Evolutionary conservation across 2,329 filamentous ascomycete genomes (phyloP).

Genomic region (Drechslera avenae): DNA sequence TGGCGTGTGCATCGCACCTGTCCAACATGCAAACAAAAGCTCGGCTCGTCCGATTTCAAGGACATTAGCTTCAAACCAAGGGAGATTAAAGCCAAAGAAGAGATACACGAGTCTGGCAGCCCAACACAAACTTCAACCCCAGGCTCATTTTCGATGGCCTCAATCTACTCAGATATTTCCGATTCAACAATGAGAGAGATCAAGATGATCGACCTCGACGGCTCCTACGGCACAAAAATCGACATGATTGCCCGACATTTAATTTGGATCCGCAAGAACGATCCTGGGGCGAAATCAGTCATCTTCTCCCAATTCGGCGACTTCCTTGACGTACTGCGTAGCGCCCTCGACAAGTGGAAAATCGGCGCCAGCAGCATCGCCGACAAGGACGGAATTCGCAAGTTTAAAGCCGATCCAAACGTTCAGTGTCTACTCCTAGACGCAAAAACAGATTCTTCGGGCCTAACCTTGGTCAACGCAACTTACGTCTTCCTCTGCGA

Average conservation of each 20-base stretch:
- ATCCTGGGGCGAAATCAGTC: conserved; percentile 87
- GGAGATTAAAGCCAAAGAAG: conserved; percentile 70
- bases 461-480: conserved; percentile 89
- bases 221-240: conserved; percentile 86
- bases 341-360: conserved; percentile 71
- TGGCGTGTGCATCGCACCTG: conserved; percentile 75
- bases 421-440: conserved; percentile 87
- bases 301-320: conserved; percentile 91
- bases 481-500: conserved; percentile 95
- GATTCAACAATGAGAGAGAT: conserved; percentile 76
- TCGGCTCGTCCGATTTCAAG: conserved; percentile 73
- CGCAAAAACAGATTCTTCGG: conserved; percentile 84
- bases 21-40: conserved; percentile 77
- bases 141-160: conserved; percentile 34
- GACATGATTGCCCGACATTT: conserved; percentile 75
- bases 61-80: conserved; percentile 82
- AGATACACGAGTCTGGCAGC: conserved; percentile 47
- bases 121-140: conserved; percentile 35
- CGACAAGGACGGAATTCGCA: conserved; percentile 69
- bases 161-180: conserved; percentile 80
- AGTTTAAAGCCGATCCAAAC: conserved; percentile 75
- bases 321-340: conserved; percentile 75
- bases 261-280: conserved; percentile 80
- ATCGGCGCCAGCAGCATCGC: conserved; percentile 77
- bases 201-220: conserved; percentile 74